Evolutionary conservation across 331 rosid genomes (phyloP), one percentile per base, ranked within the genome.

Genomic region (Quercus tomentella): DNA sequence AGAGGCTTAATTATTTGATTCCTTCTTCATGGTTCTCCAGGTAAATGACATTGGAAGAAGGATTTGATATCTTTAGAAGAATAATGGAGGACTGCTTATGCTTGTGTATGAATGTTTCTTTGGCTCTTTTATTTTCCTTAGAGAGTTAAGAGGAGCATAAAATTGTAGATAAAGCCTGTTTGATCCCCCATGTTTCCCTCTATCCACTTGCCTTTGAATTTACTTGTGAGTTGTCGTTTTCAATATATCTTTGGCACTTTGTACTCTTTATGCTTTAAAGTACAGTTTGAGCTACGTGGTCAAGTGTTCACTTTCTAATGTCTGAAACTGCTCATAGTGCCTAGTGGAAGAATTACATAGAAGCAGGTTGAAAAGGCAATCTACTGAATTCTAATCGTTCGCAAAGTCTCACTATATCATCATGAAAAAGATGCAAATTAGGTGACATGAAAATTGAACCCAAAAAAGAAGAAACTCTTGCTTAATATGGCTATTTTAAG

Each of bases 141-240:
- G 65, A 55, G 15, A 22, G 51, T 79, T 63, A 77, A 35, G 2
- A 21, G 51, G 41, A 84, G 52, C 52, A 45, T 45, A 45, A 45
- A 83, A 68, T 80, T 77, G 84, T 83, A 72, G 86, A 77, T 83
- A 77, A 80, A 75, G 79, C 76, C 76, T 26, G 81, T 79, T 81
- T 77, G 68, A 66, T 54, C 3, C 63, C 73, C 58, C 72, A 71
- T 28, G 56, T 30, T 61, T 52, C 52, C 49, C n/a, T 23, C 12
- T 25, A 54, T 33, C 76, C 75, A 81, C 83, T 80, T 84, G 60
- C 86, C 85, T 80, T 87, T 81, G 77, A 70, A 49, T 81, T 76
- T 75, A 66, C 74, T 84, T 78, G 60, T 82, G 82, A 86, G 77
- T 79, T 79, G 69, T 76, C 74, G 41, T 82, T 77, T 43, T 80